Percentiles rank a stretch among this genome's conserved stretches.
These are phyloP conservation scores for Fimicolochytrium jonesii DNA, from an alignment of 192 early-diverging fungal genomes.

Conservation along the genomic window DNA sequence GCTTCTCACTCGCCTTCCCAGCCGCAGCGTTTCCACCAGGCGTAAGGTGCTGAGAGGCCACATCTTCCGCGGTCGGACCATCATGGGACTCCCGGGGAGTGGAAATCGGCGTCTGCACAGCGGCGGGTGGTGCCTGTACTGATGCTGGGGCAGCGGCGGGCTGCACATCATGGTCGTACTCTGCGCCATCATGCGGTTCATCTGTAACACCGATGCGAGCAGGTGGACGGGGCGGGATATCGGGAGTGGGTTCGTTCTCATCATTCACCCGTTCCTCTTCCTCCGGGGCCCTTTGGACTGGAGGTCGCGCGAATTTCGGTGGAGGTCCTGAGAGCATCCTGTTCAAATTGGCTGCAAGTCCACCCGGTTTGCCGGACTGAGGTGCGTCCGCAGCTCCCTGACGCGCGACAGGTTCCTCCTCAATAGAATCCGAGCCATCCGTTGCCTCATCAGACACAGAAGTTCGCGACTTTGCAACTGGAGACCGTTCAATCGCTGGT, in stretches of 20 bases:
- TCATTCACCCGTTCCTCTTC: not conserved
- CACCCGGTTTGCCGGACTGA: not conserved
- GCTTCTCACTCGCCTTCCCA: conserved; percentile 26
- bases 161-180: not conserved
- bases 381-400: too few species aligned
- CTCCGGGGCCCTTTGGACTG: not conserved
- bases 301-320: not conserved
- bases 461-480: conserved; percentile 17
- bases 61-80: not conserved
- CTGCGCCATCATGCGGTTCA: conserved; percentile 2
- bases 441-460: conserved; percentile 5
- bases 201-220: not conserved
- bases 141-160: not conserved
- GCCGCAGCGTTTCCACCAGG: not conserved
- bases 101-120: not conserved
- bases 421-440: not conserved
- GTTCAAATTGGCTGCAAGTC: conserved; percentile 28
- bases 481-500: conserved; percentile 14
- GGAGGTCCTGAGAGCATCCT: conserved; percentile 33
- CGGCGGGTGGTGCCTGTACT: not conserved
- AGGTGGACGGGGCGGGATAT: not conserved
- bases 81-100: not conserved
- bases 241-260: not conserved
- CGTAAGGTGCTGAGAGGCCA: not conserved
- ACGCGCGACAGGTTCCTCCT: not conserved